Evolutionary conservation across 1,139 yeast species (phyloP).

Genomic region (Sugiyamaella castrensis): DNA sequence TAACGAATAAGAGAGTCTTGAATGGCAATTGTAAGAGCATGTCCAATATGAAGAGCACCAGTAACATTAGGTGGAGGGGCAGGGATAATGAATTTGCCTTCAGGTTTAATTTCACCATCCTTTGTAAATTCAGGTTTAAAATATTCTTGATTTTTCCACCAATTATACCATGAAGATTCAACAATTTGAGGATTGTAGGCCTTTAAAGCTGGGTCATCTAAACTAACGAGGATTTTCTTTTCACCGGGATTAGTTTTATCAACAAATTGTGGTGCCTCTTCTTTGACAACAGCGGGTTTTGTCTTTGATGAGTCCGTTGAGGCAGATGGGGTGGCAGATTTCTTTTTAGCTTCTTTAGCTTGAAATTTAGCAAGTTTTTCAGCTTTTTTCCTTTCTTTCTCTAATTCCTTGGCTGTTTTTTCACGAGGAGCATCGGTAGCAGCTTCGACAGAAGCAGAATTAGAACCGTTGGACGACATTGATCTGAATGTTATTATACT

Average conservation of each 20-base stretch:
- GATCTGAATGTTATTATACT: conserved; percentile 5
- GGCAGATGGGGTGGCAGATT: conserved; percentile 40
- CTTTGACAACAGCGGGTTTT: conserved; percentile 49
- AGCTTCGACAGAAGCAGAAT: conserved; percentile 8
- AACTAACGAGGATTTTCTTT: conserved; percentile 76
- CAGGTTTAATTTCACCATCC: conserved; percentile 73
- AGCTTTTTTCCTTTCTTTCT: conserved; percentile 93
- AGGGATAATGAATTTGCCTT: conserved; percentile 85
- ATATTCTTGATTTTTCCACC: conserved; percentile 92
- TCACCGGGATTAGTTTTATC: conserved; percentile 87
- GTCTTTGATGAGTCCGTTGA: conserved; percentile 40
- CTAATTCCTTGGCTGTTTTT: conserved; percentile 51
- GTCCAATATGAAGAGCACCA: conserved; percentile 98
- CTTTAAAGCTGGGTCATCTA: conserved; percentile 91
- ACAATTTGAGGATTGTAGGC: conserved; percentile 91
- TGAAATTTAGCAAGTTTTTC: conserved; percentile 93
- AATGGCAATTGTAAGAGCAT: conserved; percentile 90
- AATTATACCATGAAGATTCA: conserved; percentile 95
- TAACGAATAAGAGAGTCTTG: conserved; percentile 92
- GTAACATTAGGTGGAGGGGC: conserved; percentile 99
- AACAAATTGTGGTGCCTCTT: conserved; percentile 63
- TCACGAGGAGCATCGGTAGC: conserved; percentile 22
- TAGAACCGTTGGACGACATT: conserved; percentile 22
- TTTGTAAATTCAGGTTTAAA: conserved; percentile 82
- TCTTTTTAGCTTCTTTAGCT: conserved; percentile 85